Evolutionary conservation across 306 rosid genomes (phyloP), one percentile per base, ranked within the genome.

Genomic region (Ormosia semicastrata): DNA sequence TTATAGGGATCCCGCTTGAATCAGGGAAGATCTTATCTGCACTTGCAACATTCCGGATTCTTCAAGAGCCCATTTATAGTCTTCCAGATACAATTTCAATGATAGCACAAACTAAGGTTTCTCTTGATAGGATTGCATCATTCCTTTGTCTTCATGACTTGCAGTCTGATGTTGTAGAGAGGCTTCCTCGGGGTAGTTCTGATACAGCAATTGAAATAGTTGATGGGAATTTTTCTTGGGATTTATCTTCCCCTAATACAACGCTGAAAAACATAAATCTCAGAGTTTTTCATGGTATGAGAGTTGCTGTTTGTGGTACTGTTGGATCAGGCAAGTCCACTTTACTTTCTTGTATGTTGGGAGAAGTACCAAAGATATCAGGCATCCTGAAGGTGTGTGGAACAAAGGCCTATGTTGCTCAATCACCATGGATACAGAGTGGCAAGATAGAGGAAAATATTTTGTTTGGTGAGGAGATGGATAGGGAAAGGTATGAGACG

Each of bases 351-450:
- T 88, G 93, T 76, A 88, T 92, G 46, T 59, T 94, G 18, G 98
- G 97, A 84, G 98, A 94, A 86, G 89, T 94, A 29, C 94, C 97
- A n/a, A 92, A 88, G 88, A 71, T 87, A 69, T 89, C 93, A 1
- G 97, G 98, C 49, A 60, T 53, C 7, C 36, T 92, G 50, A 91
- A 71, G 82, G 87, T 94, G 75, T 94, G 98, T 73, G 97, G 98
- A 44, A 82, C 92, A 36, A 92, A 89, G 90, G 98, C 98, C 71
- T 94, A 90, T 50, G 97, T 91, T 56, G 81, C 97, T 85, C 98
- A 94, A 81, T 94, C 97, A 9, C 93, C 98, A 29, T 94, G 98
- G 97, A 91, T 94, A 86, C 98, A 91, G 65, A 94, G 97, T 50
- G 98, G 97, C 8, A 92, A 88, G 86, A 85, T 94, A 53, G 98